Conservation (phyloP, 208 protist species). For the Acanthamoeba royreba region DNA sequence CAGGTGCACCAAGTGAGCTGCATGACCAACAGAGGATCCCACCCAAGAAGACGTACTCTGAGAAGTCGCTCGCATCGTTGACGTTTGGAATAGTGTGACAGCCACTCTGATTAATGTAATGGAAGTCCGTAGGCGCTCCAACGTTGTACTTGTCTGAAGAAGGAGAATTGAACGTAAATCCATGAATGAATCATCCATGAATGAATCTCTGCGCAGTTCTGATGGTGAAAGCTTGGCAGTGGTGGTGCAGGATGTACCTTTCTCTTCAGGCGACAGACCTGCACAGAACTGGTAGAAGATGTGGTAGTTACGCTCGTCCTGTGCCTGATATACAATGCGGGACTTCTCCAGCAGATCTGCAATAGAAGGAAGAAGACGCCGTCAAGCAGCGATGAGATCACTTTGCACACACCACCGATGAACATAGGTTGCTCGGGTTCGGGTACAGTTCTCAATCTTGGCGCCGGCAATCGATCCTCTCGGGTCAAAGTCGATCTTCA, state of each 20-base stretch:
- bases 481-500: slow-evolving; percentile 50
- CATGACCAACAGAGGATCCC: neutral
- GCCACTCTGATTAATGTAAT: slow-evolving; percentile 80
- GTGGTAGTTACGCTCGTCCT: slow-evolving; percentile 93
- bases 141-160: slow-evolving; percentile 45
- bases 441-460: slow-evolving; percentile 49
- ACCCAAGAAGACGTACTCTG: slow-evolving; percentile 57
- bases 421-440: neutral
- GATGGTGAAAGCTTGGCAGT: neutral
- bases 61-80: slow-evolving; percentile 84
- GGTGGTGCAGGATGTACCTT: neutral
- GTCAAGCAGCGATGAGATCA: neutral
- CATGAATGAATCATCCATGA: neutral
- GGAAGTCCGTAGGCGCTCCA: slow-evolving; percentile 64
- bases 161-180: neutral
- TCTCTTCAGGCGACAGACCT: slow-evolving; percentile 16
- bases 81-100: slow-evolving; percentile 66
- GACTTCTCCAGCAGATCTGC: slow-evolving; percentile 55
- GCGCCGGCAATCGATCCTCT: slow-evolving; percentile 23
- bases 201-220: neutral
- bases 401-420: neutral
- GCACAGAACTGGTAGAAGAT: slow-evolving; percentile 89
- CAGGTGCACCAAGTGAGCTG: neutral
- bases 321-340: slow-evolving; percentile 57
- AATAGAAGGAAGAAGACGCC: neutral